Evolutionary conservation across 805 yeast genomes (phyloP).

Genomic region (Wickerhamiella nectarea): DNA sequence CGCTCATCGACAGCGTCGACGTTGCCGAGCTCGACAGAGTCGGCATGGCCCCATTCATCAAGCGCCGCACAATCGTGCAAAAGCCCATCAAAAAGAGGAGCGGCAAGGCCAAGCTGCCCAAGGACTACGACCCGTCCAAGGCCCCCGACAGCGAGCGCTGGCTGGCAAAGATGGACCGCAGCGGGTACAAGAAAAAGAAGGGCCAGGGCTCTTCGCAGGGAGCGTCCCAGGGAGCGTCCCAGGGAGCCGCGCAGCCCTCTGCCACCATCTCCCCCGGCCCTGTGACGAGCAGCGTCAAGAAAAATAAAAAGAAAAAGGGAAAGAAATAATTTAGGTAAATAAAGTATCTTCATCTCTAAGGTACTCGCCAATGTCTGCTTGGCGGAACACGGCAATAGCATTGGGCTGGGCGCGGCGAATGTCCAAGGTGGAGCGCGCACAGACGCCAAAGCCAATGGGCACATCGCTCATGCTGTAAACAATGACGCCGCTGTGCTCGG

Average conservation of each 20-base stretch:
- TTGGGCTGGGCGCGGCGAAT: constrained; percentile 83
- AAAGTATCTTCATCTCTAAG: constrained; percentile 95
- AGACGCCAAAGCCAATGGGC: constrained; percentile 90
- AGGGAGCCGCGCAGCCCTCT: neutral
- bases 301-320: constrained; percentile 26
- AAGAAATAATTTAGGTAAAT: constrained; percentile 45
- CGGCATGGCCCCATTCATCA: constrained; percentile 19
- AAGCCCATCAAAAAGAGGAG: constrained; percentile 23
- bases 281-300: constrained; percentile 12
- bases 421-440: constrained; percentile 83
- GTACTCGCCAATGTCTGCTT: constrained; percentile 94
- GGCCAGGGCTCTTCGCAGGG: constrained; percentile 32
- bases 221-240: constrained; percentile 28
- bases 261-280: constrained; percentile 4
- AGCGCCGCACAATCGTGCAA: constrained; percentile 18
- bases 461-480: constrained; percentile 83
- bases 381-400: constrained; percentile 89
- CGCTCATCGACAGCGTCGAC: constrained; percentile 19
- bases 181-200: constrained; percentile 67
- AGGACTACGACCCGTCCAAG: constrained; percentile 29
- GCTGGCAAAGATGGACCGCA: constrained; percentile 78
- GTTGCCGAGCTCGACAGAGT: constrained; percentile 16
- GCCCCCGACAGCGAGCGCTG: constrained; percentile 66
- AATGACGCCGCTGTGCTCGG: constrained; percentile 93
- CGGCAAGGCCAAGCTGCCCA: constrained; percentile 29